phyloP scores from a whole-genome alignment of 805 yeast species.

The Wickerhamiella occidentalis region DNA sequence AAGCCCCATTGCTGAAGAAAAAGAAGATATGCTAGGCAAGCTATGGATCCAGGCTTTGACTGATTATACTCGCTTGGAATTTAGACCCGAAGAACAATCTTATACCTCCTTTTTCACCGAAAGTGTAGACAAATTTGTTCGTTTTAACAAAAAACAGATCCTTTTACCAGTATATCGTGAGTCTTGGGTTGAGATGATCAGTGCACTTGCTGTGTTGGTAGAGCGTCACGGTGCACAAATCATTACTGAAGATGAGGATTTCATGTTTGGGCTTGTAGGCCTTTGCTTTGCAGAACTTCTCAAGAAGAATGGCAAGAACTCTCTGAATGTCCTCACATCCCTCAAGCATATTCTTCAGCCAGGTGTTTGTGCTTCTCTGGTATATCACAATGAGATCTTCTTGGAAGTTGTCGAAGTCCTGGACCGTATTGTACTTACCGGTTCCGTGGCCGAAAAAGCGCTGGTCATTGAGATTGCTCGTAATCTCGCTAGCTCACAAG shows the following conservation, averaged over 20 bases:
- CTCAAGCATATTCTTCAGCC: conserved; percentile 46
- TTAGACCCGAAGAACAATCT: conserved; percentile 32
- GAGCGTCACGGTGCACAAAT: conserved; percentile 39
- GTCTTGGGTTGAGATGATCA: conserved; percentile 67
- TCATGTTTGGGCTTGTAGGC: conserved; percentile 70
- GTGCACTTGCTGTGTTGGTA: conserved; percentile 57
- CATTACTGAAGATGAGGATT: conserved; percentile 34
- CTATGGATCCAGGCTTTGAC: conserved; percentile 68
- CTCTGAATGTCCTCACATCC: conserved; percentile 34
- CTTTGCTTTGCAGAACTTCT: conserved; percentile 69
- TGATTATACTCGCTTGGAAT: conserved; percentile 59
- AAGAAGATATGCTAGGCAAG: conserved; percentile 50
- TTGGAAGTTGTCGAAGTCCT: conserved; percentile 64
- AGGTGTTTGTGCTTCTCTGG: conserved; percentile 42
- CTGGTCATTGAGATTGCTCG: conserved; percentile 45
- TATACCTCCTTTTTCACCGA: conserved; percentile 19
- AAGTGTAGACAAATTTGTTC: conserved; percentile 27
- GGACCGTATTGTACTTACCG: conserved; percentile 56
- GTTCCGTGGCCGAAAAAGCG: conserved; percentile 35
- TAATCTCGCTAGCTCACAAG: conserved; percentile 40
- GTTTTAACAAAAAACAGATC: conserved; percentile 23
- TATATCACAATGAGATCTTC: conserved; percentile 57
- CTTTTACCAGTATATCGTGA: conserved; percentile 38
- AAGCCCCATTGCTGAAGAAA: conserved; percentile 32
- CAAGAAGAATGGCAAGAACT: conserved; percentile 27